Conservation (phyloP, 2,329 filamentous ascomycete species). For the Massarina eburnea region DNA sequence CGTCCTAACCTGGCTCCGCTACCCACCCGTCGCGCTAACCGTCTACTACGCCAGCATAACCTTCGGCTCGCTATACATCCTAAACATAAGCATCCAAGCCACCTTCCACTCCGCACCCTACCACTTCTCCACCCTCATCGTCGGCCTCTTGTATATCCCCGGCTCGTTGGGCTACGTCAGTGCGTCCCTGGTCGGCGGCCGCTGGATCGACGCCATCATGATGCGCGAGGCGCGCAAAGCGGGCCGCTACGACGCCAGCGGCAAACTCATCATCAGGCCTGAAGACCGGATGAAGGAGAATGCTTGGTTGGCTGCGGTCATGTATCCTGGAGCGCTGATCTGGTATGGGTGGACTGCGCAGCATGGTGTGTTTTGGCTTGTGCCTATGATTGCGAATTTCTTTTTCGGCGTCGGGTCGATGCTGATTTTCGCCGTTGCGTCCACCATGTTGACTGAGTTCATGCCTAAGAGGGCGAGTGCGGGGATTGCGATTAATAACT, state of each 20-base stretch:
- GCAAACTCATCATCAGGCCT: conserved; percentile 38
- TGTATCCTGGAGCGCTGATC: conserved; percentile 41
- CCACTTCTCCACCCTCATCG: conserved; percentile 37
- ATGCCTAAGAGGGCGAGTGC: conserved; percentile 39
- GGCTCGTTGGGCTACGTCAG: conserved; percentile 40
- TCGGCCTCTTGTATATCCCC: conserved; percentile 44
- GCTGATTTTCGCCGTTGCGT: conserved; percentile 42
- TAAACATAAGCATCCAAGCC: conserved; percentile 43
- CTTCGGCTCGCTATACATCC: conserved; percentile 43
- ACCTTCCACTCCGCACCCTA: conserved; percentile 40
- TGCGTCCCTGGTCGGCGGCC: conserved; percentile 39
- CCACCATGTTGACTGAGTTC: conserved; percentile 46
- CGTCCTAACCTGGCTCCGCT: conserved; percentile 42
- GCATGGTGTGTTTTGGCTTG: conserved; percentile 35
- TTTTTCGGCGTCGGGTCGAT: conserved; percentile 45
- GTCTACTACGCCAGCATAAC: conserved; percentile 46
- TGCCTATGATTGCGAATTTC: conserved; percentile 44
- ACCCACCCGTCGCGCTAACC: conserved; percentile 40
- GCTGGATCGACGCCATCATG: conserved; percentile 46
- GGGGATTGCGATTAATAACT: conserved; percentile 45
- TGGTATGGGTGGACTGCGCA: conserved; percentile 43
- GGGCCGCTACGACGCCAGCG: conserved; percentile 38
- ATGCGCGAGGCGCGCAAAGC: conserved; percentile 41
- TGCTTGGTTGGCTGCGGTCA: conserved; percentile 39
- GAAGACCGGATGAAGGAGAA: conserved; percentile 47